Percentiles rank a stretch among this genome's conserved stretches.
phyloP scores from a whole-genome alignment of 805 yeast genomes.

The Groenewaldozyma tartarivorans region DNA sequence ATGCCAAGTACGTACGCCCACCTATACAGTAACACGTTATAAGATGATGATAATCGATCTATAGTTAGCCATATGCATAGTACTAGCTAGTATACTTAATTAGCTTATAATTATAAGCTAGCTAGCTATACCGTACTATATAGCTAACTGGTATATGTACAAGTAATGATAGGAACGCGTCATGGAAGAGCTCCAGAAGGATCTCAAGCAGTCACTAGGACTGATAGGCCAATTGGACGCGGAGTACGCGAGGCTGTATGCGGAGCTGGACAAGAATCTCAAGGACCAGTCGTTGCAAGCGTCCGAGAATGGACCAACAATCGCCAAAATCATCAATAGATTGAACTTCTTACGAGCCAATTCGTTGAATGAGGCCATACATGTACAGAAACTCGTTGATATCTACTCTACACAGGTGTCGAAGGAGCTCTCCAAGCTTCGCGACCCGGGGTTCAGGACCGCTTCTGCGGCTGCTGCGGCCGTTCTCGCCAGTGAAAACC shows the following conservation, averaged over 20 bases:
- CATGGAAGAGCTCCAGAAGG: conserved; percentile 11
- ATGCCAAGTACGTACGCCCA: too few species aligned
- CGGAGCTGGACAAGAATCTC: conserved; percentile 4
- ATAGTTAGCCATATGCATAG: too few species aligned
- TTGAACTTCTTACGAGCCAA: conserved; percentile 5
- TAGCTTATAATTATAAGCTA: too few species aligned
- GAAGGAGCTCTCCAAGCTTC: conserved; percentile 9
- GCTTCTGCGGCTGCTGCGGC: not conserved
- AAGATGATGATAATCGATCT: too few species aligned
- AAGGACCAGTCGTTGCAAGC: not conserved
- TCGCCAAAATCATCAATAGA: not conserved
- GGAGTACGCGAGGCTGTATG: conserved; percentile 1
- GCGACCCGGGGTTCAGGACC: conserved; percentile 1
- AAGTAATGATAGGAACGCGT: too few species aligned
- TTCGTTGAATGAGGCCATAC: conserved; percentile 11
- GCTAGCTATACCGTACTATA: too few species aligned
- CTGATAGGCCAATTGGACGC: conserved; percentile 12
- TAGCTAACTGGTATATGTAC: too few species aligned
- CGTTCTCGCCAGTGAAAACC: not conserved
- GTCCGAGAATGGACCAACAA: not conserved
- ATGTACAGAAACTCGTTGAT: conserved; percentile 9
- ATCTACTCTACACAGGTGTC: conserved; percentile 5
- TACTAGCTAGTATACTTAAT: too few species aligned
- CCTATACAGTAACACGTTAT: too few species aligned
- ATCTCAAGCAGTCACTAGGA: conserved; percentile 10